Base-by-base conservation (phyloP, 192 early-diverging fungal species). In the Bifiguratus adelaidae region DNA sequence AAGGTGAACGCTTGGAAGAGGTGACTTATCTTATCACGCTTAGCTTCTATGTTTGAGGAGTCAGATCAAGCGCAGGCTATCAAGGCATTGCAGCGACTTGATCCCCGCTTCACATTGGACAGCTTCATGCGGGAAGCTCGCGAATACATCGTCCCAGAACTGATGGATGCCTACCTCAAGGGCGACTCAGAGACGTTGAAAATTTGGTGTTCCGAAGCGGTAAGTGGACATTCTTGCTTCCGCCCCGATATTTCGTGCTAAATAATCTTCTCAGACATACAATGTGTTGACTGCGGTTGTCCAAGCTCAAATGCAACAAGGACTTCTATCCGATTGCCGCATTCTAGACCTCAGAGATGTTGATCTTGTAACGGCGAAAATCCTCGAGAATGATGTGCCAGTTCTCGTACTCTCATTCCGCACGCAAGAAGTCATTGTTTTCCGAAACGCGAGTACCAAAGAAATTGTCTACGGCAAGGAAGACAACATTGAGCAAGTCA, bases 151-250 rank as follows among this genome's bases (percentile, higher is more conserved):
- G 71, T 99, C 56, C 94, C 96, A 7, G 96, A 99, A 56, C 68
- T 99, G 42, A 77, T 97, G 58, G 96, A 99, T 48, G 94, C 91
- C 0, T 91, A 94, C 35, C 60, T 99, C 44, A 85, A 82, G 50
- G 78, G 83, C 25, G 92, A 97, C 52, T 68, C 73, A 1, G 82
- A 74, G 48, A 83, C 83, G 3, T 73, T 99, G 33, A 77, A 80
- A 57, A 63, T 81, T 40, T 99, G 96, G 94, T 95, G 92, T 72
- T 89, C 86, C 8, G 96, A 99, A 68, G 85, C 80, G 49, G 86
- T 88, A 65, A 58, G 70, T 62, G 6, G 4, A n/a, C 11, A 13
- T 42, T 24, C 22, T 40, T 40, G 7, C 37, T 7, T 15, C 6
- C 37, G 7, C 1, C 4, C 37, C 13, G 37, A 5, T 20, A 15